Evolutionary conservation across 164 flowering plant species (phyloP).

Genomic region (Saururus chinensis): DNA sequence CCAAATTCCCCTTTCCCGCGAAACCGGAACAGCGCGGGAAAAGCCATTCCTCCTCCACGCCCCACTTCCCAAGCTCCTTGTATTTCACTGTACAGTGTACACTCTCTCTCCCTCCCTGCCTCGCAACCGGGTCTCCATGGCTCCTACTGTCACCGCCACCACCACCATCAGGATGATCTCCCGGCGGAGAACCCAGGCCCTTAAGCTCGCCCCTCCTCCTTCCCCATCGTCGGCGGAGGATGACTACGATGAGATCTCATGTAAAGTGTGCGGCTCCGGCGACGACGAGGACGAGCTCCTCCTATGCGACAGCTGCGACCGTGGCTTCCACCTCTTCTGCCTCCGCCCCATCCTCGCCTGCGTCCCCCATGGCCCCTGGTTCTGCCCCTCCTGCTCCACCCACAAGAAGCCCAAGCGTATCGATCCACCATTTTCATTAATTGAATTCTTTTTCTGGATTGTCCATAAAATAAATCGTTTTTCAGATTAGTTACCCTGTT

Average conservation of each 20-base stretch:
- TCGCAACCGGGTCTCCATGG: background rate
- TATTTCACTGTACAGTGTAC: too few relatives aligned
- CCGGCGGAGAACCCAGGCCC: constrained; percentile 41
- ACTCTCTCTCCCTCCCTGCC: background rate
- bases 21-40: too few relatives aligned
- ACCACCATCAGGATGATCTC: constrained; percentile 3
- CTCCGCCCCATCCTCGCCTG: constrained; percentile 61
- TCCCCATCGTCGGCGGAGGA: constrained; percentile 4
- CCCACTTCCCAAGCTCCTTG: too few relatives aligned
- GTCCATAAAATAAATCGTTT: too few relatives aligned
- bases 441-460: background rate
- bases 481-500: too few relatives aligned
- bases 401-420: constrained; percentile 34
- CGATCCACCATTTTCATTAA: background rate
- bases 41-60: too few relatives aligned
- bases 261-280: constrained; percentile 78
- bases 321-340: constrained; percentile 72
- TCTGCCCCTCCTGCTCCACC: constrained; percentile 56
- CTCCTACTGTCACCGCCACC: constrained; percentile 5
- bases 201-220: constrained; percentile 20
- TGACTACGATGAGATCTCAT: constrained; percentile 27
- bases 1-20: too few relatives aligned
- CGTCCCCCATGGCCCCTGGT: constrained; percentile 81
- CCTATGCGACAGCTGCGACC: constrained; percentile 79
- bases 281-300: constrained; percentile 46